These are phyloP conservation scores for Penicillium parvum DNA, from an alignment of 495 filamentous ascomycete species.

Conservation along the genomic window DNA sequence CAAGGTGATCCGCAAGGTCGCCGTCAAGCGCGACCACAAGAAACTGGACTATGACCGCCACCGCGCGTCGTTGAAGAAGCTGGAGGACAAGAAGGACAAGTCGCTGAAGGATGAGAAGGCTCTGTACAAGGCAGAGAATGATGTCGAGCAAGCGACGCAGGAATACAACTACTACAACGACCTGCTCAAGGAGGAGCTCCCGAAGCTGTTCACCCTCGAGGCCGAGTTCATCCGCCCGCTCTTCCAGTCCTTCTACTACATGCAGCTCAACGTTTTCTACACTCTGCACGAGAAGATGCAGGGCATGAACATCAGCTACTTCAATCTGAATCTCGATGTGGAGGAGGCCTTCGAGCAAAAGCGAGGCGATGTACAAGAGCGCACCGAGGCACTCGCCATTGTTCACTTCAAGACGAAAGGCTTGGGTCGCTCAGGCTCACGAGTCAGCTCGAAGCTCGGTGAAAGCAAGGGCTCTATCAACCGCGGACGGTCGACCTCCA, in stretches of 20 bases:
- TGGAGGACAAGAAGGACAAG: conserved; percentile 97
- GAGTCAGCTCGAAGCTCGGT: conserved; percentile 42
- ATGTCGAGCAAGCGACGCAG: conserved; percentile 86
- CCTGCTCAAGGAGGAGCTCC: conserved; percentile 90
- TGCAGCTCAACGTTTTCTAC: conserved; percentile 99
- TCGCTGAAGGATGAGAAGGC: conserved; percentile 96
- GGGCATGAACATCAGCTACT: conserved; percentile 92
- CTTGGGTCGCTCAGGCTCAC: conserved; percentile 41
- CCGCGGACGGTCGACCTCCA: conserved; percentile 34
- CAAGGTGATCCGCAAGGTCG: conserved; percentile 87
- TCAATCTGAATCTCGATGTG: conserved; percentile 83
- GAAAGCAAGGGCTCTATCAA: conserved; percentile 29
- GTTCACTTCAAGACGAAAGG: conserved; percentile 86
- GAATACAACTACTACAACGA: conserved; percentile 98
- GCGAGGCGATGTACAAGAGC: conserved; percentile 79
- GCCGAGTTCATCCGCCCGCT: conserved; percentile 94
- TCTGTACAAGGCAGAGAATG: conserved; percentile 89
- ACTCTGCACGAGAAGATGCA: conserved; percentile 98
- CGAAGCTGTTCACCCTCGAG: conserved; percentile 88
- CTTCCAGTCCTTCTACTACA: conserved; percentile 99
- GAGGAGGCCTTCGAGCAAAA: conserved; percentile 87
- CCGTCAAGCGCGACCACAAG: conserved; percentile 91
- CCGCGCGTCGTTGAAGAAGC: conserved; percentile 77
- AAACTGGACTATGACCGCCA: conserved; percentile 94
- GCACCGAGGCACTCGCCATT: conserved; percentile 71